phyloP scores from a whole-genome alignment of 768 basidiomycete species.

The Myochromella boudieri region DNA sequence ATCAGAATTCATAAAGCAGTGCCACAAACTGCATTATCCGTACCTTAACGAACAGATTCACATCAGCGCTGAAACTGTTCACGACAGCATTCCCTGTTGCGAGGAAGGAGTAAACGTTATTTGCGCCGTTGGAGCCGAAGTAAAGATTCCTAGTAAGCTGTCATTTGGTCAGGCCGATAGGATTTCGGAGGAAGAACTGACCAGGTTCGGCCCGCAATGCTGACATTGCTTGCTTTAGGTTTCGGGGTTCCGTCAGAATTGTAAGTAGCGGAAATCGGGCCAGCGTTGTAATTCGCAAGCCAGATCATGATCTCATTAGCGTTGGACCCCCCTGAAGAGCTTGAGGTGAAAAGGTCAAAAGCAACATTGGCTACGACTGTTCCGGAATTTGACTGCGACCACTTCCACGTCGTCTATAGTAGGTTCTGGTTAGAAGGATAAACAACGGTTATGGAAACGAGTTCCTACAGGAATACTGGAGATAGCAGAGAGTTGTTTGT shows the following conservation, averaged over 20 bases:
- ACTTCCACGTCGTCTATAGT: conserved; percentile 51
- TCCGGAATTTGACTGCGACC: conserved; percentile 46
- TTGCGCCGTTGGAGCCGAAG: conserved; percentile 51
- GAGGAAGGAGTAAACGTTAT: conserved; percentile 53
- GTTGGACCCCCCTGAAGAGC: conserved; percentile 44
- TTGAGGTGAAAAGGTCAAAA: conserved; percentile 65
- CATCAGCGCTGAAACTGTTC: conserved; percentile 51
- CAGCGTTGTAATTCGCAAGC: conserved; percentile 58
- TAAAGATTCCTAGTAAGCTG: conserved; percentile 60
- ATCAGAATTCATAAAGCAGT: too few relatives aligned
- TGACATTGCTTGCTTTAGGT: conserved; percentile 43
- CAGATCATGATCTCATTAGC: conserved; percentile 63
- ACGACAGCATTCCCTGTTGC: conserved; percentile 33
- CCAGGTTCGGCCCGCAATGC: conserved; percentile 53
- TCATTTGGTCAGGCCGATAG: background rate
- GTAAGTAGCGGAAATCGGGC: conserved; percentile 55
- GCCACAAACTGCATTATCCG: too few relatives aligned
- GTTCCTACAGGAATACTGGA: conserved; percentile 50
- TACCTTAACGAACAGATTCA: conserved; percentile 53
- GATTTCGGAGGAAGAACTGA: conserved; percentile 20
- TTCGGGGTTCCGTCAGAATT: conserved; percentile 42
- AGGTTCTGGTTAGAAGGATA: background rate
- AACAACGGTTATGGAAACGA: background rate
- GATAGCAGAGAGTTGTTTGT: conserved; percentile 55
- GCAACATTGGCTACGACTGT: conserved; percentile 54